phyloP scores from a whole-genome alignment of 805 yeast species.

The Ogataea nitratoaversa region DNA sequence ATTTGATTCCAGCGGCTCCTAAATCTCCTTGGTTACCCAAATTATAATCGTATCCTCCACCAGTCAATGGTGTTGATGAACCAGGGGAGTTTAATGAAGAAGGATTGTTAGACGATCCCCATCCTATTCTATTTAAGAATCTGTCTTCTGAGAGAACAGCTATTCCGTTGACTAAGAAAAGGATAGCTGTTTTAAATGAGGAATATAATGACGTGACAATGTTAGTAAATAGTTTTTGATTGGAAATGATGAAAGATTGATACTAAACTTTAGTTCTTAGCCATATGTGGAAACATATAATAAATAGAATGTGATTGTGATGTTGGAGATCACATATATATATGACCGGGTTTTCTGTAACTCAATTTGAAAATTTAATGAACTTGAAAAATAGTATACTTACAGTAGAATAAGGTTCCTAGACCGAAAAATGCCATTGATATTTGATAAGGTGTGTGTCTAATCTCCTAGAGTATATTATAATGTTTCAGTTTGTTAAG shows the following conservation, averaged over 20 bases:
- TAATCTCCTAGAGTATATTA: too few relatives aligned
- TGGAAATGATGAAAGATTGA: too few relatives aligned
- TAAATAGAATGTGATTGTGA: too few relatives aligned
- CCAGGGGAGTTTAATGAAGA: constrained; percentile 15
- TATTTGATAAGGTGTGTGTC: not conserved
- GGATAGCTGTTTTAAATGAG: constrained; percentile 29
- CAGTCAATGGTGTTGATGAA: constrained; percentile 16
- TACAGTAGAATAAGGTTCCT: constrained; percentile 48
- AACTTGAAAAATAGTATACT: constrained; percentile 14
- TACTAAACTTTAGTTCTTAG: too few relatives aligned
- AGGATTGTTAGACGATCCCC: constrained; percentile 35
- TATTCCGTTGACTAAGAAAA: constrained; percentile 51
- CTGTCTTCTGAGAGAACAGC: constrained; percentile 61
- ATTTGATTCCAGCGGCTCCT: constrained; percentile 31
- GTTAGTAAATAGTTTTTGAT: constrained; percentile 10
- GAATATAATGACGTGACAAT: not conserved
- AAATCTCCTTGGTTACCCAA: constrained; percentile 18
- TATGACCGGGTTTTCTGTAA: not conserved
- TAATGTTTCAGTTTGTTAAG: too few relatives aligned
- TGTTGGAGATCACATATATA: too few relatives aligned
- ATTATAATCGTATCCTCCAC: constrained; percentile 21
- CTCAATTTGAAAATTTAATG: not conserved
- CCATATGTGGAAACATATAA: too few relatives aligned
- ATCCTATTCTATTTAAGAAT: constrained; percentile 46
- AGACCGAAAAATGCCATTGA: constrained; percentile 46